Base-by-base conservation (phyloP, 1,284 basidiomycete genomes). In the Ustilago trichophora region DNA sequence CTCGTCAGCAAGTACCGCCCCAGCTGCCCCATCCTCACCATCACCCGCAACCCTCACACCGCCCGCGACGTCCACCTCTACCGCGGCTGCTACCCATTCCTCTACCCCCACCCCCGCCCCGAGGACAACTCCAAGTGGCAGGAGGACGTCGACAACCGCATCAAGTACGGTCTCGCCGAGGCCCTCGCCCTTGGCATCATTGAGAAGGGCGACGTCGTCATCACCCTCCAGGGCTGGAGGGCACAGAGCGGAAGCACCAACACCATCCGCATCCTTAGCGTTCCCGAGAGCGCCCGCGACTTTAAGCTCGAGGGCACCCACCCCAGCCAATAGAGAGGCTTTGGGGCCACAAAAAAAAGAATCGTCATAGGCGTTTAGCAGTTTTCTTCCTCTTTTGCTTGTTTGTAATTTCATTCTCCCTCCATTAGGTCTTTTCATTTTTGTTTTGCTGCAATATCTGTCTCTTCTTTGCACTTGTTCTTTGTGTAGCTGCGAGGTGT, bases 141-240 rank as follows among this genome's bases (percentile, higher is more conserved):
- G 86, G 92, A 88, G 53, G 96, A 99, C 83, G 95, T 97, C 48
- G 80, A 83, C 78, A 82, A 82, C 82, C 77, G 82, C 58, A 82
- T 84, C 77, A 77, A 82, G 52, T 98, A 89, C 80, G 96, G 94
- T 70, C 87, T 98, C 82, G 87, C 89, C 82, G 89, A 86, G 81
- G 96, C 92, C n/a, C 86, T 98, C 44, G 85, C 85, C 32, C 84
- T 99, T 80, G 90, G 91, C 72, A 88, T 99, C 82, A 89, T 98
- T 85, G 88, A 89, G 82, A 88, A 92, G 53, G 93, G 93, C 54
- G 89, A 89, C 55, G 93, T 93, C 18, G 87, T 98, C 78, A 87
- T 98, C 76, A 95, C 95, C 44, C 89, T 98, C 10, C 96, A 98
- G 84, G 96, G 96, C 44, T 99, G 95, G 95, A 94, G 95, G 85